phyloP scores from a whole-genome alignment of 441 rosid genomes.

The Croton laevigatus region DNA sequence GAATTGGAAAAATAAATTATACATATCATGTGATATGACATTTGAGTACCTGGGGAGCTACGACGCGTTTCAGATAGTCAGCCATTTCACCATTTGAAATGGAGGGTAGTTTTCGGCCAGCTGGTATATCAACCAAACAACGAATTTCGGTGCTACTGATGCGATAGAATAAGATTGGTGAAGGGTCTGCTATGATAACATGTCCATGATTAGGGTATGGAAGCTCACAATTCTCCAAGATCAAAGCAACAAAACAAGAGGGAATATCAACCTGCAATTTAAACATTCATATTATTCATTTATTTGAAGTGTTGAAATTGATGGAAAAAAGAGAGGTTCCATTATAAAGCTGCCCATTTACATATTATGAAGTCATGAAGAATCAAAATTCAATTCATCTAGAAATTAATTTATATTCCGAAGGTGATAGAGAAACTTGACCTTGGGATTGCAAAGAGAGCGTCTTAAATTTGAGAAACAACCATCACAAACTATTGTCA shows the following conservation, averaged over 20 bases:
- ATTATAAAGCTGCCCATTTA: too few relatives aligned
- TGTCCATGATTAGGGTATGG: slow-evolving; percentile 27
- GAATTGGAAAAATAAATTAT: too few relatives aligned
- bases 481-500: not conserved
- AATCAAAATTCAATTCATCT: too few relatives aligned
- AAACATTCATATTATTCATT: too few relatives aligned
- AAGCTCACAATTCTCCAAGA: slow-evolving; percentile 27
- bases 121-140: slow-evolving; percentile 26
- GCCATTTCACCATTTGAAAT: slow-evolving; percentile 31
- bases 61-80: slow-evolving; percentile 21
- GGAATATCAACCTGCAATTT: slow-evolving; percentile 25
- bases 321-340: not conserved
- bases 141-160: slow-evolving; percentile 32
- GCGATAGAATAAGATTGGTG: slow-evolving; percentile 27
- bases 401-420: too few relatives aligned
- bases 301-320: too few relatives aligned
- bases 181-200: slow-evolving; percentile 25
- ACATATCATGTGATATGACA: too few relatives aligned
- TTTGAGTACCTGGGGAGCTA: slow-evolving; percentile 25
- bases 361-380: too few relatives aligned
- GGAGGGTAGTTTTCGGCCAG: slow-evolving; percentile 30
- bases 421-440: not conserved
- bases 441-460: not conserved
- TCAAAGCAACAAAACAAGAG: slow-evolving; percentile 28
- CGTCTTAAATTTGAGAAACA: not conserved